Conservation (phyloP, 495 filamentous ascomycete genomes). For the Cudoniella acicularis region DNA sequence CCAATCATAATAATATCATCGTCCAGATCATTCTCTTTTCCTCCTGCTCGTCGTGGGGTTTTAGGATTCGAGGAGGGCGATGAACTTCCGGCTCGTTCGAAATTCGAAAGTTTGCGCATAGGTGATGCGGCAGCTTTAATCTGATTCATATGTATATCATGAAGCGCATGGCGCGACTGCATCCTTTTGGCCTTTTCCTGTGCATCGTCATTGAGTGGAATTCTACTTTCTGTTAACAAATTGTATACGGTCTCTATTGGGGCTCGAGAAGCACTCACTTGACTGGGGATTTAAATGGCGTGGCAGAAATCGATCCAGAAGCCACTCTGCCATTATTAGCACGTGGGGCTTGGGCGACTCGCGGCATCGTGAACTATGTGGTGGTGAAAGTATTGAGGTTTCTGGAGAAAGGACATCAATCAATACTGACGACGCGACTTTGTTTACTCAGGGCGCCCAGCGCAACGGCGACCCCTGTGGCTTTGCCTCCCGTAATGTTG, state of each 20-base stretch:
- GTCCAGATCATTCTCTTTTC: slow-evolving; percentile 58
- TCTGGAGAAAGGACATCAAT: not conserved
- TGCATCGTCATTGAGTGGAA: slow-evolving; percentile 94
- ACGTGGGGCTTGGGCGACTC: slow-evolving; percentile 59
- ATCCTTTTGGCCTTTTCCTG: slow-evolving; percentile 86
- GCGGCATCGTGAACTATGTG: slow-evolving; percentile 58
- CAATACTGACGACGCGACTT: not conserved
- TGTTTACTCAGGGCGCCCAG: not conserved
- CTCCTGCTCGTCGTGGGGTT: slow-evolving; percentile 44
- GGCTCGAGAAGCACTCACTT: slow-evolving; percentile 34
- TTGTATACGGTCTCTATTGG: slow-evolving; percentile 4
- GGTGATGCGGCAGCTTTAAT: slow-evolving; percentile 89
- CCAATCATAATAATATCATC: slow-evolving; percentile 57
- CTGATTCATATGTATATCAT: slow-evolving; percentile 88
- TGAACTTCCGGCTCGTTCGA: slow-evolving; percentile 58
- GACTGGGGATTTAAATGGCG: slow-evolving; percentile 63
- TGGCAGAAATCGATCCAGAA: slow-evolving; percentile 46
- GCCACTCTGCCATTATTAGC: slow-evolving; percentile 45
- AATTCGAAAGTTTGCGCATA: slow-evolving; percentile 63
- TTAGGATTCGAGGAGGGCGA: slow-evolving; percentile 58
- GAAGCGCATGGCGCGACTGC: slow-evolving; percentile 81
- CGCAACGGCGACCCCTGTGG: not conserved
- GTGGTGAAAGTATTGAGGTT: slow-evolving; percentile 8
- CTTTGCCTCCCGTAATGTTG: no score
- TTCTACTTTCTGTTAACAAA: slow-evolving; percentile 36